Conservation (phyloP, 148 eudicot genomes). For the Rhododendron ovatum region DNA sequence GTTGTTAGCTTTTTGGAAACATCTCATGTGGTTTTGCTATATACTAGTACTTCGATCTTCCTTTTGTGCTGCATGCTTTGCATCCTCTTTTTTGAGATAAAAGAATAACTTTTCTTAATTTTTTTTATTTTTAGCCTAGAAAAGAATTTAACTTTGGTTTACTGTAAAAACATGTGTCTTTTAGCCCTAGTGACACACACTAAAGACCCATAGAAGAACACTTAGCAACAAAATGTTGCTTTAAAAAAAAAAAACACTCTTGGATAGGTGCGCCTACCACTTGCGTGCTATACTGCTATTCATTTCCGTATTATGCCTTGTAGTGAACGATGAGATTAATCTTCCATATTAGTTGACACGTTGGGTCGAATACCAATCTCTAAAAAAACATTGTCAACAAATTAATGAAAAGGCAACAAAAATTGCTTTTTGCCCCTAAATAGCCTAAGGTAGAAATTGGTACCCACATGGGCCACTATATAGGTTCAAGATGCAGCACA, state of each 20-base stretch:
- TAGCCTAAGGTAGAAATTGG: not conserved
- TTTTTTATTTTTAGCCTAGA: not conserved
- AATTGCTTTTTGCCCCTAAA: not conserved
- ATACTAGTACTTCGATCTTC: not conserved
- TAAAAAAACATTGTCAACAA: not conserved
- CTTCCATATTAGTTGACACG: not conserved
- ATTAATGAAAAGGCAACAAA: not conserved
- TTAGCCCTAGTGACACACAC: not conserved
- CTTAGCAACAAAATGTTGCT: not conserved
- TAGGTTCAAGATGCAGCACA: not conserved
- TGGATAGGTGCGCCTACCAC: not conserved
- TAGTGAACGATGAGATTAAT: not conserved
- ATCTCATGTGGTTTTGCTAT: constrained; percentile 12
- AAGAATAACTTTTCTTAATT: too few relatives aligned
- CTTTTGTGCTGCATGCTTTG: not conserved
- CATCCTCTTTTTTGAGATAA: not conserved
- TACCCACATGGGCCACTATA: not conserved
- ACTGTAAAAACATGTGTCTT: not conserved
- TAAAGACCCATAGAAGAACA: not conserved
- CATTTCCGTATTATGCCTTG: too few relatives aligned
- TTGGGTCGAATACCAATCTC: not conserved
- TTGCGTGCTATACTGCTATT: too few relatives aligned
- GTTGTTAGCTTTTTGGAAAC: not conserved
- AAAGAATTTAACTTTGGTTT: not conserved
- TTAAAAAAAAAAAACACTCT: not conserved